Percentiles rank a stretch among this genome's conserved stretches.
These are phyloP conservation scores for Fallopia convolvulus DNA, from an alignment of 148 eudicot genomes.

Conservation along the genomic window DNA sequence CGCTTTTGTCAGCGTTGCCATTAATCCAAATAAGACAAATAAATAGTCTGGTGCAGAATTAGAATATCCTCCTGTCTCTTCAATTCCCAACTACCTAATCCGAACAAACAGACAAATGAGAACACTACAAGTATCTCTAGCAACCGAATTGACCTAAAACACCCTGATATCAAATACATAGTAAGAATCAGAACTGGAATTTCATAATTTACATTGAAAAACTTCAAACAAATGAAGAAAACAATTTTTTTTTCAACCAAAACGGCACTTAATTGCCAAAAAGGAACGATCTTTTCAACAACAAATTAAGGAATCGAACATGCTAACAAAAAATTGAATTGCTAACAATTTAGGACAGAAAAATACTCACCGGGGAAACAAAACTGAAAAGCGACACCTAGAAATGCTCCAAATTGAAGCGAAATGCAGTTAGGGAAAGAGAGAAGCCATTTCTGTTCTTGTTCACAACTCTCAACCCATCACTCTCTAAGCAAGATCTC, in stretches of 20 bases:
- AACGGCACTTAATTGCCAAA: not conserved
- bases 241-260: too few species aligned
- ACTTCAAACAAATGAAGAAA: not conserved
- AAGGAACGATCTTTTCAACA: not conserved
- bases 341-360: not conserved
- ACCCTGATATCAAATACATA: not conserved
- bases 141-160: not conserved
- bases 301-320: not conserved
- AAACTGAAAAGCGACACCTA: not conserved
- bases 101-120: not conserved
- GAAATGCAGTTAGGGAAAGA: not conserved
- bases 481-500: not conserved
- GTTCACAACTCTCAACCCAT: not conserved
- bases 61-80: not conserved
- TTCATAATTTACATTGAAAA: not conserved
- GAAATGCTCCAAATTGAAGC: not conserved
- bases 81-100: not conserved
- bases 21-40: conserved; percentile 10
- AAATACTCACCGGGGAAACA: not conserved
- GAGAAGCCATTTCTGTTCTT: not conserved
- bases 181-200: not conserved
- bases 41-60: not conserved
- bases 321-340: not conserved
- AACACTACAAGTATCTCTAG: not conserved
- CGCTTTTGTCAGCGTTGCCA: conserved; percentile 45